Evolutionary conservation across 352 stramenopile genomes (phyloP).

Genomic region (Phytophthora macrochlamydospora): DNA sequence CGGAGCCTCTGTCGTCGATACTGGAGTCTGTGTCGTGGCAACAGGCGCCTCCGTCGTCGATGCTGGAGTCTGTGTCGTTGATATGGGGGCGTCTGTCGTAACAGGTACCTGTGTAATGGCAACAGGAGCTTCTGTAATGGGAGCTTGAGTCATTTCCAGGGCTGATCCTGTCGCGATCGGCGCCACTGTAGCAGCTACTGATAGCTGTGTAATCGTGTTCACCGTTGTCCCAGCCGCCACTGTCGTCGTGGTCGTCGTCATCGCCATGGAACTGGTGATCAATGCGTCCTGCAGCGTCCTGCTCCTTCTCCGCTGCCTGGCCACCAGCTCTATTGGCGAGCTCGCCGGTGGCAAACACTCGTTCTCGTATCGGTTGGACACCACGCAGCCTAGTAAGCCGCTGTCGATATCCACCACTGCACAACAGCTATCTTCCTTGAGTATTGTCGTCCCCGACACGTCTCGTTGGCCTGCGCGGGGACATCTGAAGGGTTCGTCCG

Average conservation of each 20-base stretch:
- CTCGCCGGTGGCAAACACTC: constrained; percentile 35
- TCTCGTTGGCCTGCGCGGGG: constrained; percentile 34
- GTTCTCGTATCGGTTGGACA: constrained; percentile 15
- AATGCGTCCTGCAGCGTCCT: constrained; percentile 15
- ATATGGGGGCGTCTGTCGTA: constrained; percentile 4
- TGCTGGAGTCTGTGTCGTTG: background rate
- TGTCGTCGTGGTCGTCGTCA: background rate
- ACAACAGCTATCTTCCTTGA: constrained; percentile 52
- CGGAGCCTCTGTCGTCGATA: background rate
- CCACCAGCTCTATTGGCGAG: constrained; percentile 8
- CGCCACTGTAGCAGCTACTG: background rate
- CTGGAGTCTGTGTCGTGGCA: background rate
- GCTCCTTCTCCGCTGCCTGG: constrained; percentile 19
- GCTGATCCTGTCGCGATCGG: background rate
- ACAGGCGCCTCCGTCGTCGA: background rate
- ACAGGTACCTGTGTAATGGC: background rate
- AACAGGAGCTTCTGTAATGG: background rate
- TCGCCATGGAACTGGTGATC: background rate
- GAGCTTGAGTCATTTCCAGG: background rate
- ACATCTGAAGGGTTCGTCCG: constrained; percentile 32
- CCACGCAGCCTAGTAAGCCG: constrained; percentile 42
- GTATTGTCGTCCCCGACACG: constrained; percentile 12
- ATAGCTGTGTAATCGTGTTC: background rate
- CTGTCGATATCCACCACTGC: constrained; percentile 30
- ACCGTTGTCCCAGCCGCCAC: background rate